Evolutionary conservation across 441 rosid species (phyloP), one percentile per base, ranked within the genome.

Genomic region (Brassica hybrid): DNA sequence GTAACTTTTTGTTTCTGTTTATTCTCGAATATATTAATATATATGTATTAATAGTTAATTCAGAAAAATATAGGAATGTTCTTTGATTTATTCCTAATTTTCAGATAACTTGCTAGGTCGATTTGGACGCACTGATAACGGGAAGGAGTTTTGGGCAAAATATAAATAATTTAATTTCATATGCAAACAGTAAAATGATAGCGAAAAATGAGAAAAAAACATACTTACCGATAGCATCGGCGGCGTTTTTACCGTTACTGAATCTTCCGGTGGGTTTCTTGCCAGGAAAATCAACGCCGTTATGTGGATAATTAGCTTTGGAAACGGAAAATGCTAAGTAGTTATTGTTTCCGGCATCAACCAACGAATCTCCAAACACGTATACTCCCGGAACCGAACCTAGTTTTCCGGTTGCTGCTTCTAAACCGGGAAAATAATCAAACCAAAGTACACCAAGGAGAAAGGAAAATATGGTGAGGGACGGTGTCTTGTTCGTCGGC

Each of bases 201-300:
- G 16, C 14, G 16, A 45, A 45, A 45, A 36, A 36, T 13, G 14
- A 45, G 4, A 5, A 13, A 45, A 21, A 19, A 30, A 5, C 2
- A 72, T 48, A 75, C 86, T 83, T 57, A 88, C 97, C 88, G 16
- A 90, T 23, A 25, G 86, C 86, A 84, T 90, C 95, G 52, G 94
- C 94, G 45, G 88, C 85, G 64, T 87, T 90, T 79, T 92, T 90
- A 76, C 97, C 90, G 59, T 88, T 88, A 36, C 82, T 72, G 75
- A 88, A 88, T 83, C 92, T 84, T 56, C 92, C 92, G 27, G 87
- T 88, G 5, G 89, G 68, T 68, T 73, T 83, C 11, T 65, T 72
- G 45, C 73, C 63, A 0, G 88, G 89, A 45, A 88, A 88, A 67
- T 88, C 90, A 58, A 87, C 17, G 11, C 92, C 92, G 79, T 88